Base-by-base conservation (phyloP, 1,284 basidiomycete species). In the Fistulina hepatica region DNA sequence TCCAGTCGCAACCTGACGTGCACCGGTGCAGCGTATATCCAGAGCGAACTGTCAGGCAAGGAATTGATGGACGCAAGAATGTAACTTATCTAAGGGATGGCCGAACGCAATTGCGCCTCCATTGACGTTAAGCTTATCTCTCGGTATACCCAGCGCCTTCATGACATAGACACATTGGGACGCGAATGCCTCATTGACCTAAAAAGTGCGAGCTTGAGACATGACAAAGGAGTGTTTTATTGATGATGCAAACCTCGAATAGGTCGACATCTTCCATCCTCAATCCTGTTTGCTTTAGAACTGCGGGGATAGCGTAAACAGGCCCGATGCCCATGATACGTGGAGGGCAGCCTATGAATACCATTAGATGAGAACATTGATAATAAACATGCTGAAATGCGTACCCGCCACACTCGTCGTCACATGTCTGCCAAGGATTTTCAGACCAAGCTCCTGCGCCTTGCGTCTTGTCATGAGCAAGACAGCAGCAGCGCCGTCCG, bases 121-220 rank as follows among this genome's bases (percentile, higher is more conserved):
- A 48, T 89, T 84, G 10, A 90, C 83, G 52, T 94, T 92, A 33
- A 92, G 81, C 64, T 84, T 77, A 36, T 72, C 69, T 21, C 10
- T 53, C 23, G 64, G 55, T 30, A 95, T 63, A 21, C 69, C 70
- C 22, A 95, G 70, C 51, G 77, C 65, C 46, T 81, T 75, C 32
- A 90, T 64, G 37, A 76, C 79, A 60, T 94, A 91, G 15, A 91
- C 75, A 38, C 76, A 85, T 65, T 90, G 86, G 0, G 85, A 90
- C 7, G 89, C 85, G 49, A 92, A 92, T 1, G 89, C 89, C 57
- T 95, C 91, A 59, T 97, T 97, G 53, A 90, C 81, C 81, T 86
- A 39, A n/a, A 7, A 22, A 9, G 33, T 10, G 21, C 36, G 33
- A 34, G 34, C 33, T 35, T 13, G 3, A 11, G 3, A 19, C 13